Conservation (phyloP, 768 basidiomycete genomes). For the Kockovaella imperatae region DNA sequence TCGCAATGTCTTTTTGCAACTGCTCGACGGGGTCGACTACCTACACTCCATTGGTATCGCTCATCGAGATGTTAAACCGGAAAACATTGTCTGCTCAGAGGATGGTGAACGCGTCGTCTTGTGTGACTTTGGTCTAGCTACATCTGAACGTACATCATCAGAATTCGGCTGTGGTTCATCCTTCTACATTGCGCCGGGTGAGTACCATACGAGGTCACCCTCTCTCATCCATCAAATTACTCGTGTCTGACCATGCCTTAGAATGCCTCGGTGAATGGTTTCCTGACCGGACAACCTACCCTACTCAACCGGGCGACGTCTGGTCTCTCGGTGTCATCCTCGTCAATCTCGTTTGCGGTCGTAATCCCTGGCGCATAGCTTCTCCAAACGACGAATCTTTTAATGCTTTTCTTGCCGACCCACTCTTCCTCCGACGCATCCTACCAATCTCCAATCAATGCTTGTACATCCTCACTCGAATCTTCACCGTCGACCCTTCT, state of each 20-base stretch:
- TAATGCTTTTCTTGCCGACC: constrained; percentile 60
- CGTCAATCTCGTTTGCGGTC: constrained; percentile 69
- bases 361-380: constrained; percentile 71
- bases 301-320: constrained; percentile 76
- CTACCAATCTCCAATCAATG: constrained; percentile 65
- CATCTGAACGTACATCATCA: constrained; percentile 29
- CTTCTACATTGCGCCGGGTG: constrained; percentile 43
- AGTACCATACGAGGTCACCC: constrained; percentile 1
- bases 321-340: constrained; percentile 73
- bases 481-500: constrained; percentile 61
- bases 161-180: constrained; percentile 45
- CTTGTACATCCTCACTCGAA: constrained; percentile 59
- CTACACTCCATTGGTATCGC: constrained; percentile 37
- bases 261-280: constrained; percentile 52
- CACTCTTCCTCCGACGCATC: constrained; percentile 57
- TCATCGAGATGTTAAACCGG: constrained; percentile 43
- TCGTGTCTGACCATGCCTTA: constrained; percentile 21
- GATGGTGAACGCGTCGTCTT: constrained; percentile 29
- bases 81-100: constrained; percentile 49
- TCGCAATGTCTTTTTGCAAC: constrained; percentile 80
- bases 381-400: constrained; percentile 65
- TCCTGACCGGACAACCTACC: constrained; percentile 53
- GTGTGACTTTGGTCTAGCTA: constrained; percentile 45
- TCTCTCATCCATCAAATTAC: not conserved
- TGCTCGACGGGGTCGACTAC: constrained; percentile 70